These are phyloP conservation scores for Debaryomyces robertsiae DNA, from an alignment of 1,139 yeast genomes.

Conservation along the genomic window DNA sequence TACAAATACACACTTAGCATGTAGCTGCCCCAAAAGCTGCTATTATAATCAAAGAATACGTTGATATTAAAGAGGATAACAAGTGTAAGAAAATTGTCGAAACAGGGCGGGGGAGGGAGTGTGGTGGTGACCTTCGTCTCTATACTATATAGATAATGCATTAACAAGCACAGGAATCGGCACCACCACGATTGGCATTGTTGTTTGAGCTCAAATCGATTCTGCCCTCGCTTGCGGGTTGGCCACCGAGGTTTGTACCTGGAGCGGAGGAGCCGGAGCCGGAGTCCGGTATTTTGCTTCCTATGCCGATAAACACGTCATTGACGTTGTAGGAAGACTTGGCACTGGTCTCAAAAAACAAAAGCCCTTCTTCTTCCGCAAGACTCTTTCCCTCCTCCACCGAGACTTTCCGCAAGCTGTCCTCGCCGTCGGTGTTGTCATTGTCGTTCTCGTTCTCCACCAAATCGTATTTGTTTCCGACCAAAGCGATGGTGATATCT, in stretches of 20 bases:
- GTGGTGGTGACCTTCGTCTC: too few relatives aligned
- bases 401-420: conserved; percentile 71
- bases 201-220: conserved; percentile 26
- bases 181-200: conserved; percentile 10
- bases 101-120: conserved; percentile 1
- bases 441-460: conserved; percentile 33
- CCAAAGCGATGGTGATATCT: conserved; percentile 88
- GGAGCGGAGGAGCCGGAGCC: conserved; percentile 11
- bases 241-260: conserved; percentile 12
- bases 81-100: not conserved
- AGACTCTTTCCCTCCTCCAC: conserved; percentile 81
- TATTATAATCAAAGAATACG: not conserved
- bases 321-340: conserved; percentile 84
- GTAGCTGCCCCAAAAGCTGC: too few relatives aligned
- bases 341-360: conserved; percentile 93
- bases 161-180: conserved; percentile 19
- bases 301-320: conserved; percentile 81
- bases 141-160: not conserved
- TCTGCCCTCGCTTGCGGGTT: conserved; percentile 23
- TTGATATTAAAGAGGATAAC: conserved; percentile 2
- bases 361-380: conserved; percentile 69
- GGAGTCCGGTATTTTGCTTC: conserved; percentile 71
- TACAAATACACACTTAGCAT: too few relatives aligned
- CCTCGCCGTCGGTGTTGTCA: conserved; percentile 27
- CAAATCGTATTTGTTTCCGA: conserved; percentile 90